Evolutionary conservation across 2,329 filamentous ascomycete species (phyloP), one percentile per base, ranked within the genome.

Genomic region (Dactylellina haptotyla): DNA sequence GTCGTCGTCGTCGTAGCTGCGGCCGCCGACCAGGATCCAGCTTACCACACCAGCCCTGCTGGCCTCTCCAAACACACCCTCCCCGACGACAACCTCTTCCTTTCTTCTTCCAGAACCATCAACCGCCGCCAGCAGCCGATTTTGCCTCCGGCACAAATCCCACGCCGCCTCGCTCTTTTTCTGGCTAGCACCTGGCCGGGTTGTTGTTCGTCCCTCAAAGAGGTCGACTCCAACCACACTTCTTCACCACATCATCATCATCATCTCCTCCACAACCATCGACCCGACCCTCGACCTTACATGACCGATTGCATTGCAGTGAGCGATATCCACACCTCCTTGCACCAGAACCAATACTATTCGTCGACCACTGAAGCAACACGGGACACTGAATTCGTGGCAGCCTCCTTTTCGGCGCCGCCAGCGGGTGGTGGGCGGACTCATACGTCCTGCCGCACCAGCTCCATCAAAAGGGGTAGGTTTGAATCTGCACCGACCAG

Each of bases 381-480:
- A 53, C 51, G 53, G 53, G 30, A 59, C 23, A 59, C 16, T 51
- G 67, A 53, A 72, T 72, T 72, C 67, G 67, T 72, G 67, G 67
- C 67, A 72, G 30, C 59, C 57, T 59, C 67, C 67, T 56, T 65
- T 72, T 72, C 67, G 67, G 59, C 59, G 58, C 67, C 59, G 18
- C 46, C 67, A 45, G 58, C 67, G 67, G 67, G 66, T 57, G 57
- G 67, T 72, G 67, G 67, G 67, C 67, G 59, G 67, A 65, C 67
- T 54, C 34, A 51, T 30, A 54, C 43, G 67, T 72, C 67, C 59
- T 72, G 67, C 67, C 59, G 58, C 59, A 72, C 67, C 59, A 65
- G 67, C 67, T 57, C 67, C 67, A 65, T 59, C 67, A 53, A 72
- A 72, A 72, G 67, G 67, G 67, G 67, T 63, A 72, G 59, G 67